These are phyloP conservation scores for Crithidia acanthocephali DNA, from an alignment of 208 protist species.

Conservation along the genomic window DNA sequence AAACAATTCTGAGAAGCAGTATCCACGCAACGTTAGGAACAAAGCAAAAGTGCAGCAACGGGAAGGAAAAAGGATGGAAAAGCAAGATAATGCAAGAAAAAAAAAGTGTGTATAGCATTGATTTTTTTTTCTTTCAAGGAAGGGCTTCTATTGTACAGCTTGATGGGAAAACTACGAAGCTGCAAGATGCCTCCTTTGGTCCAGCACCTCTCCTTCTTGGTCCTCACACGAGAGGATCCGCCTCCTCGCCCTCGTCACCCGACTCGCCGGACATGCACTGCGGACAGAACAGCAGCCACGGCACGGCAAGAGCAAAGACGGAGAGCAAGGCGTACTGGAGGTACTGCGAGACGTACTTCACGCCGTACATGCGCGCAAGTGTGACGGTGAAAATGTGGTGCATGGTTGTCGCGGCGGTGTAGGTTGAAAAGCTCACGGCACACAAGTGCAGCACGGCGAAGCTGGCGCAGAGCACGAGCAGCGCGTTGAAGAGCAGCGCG, in stretches of 20 bases:
- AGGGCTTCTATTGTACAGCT: no score
- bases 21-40: no score
- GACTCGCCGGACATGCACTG: constrained; percentile 7
- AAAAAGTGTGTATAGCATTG: neutral
- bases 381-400: constrained; percentile 56
- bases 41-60: no score
- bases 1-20: no score
- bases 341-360: constrained; percentile 54
- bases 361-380: constrained; percentile 46
- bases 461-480: constrained; percentile 87
- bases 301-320: constrained; percentile 29
- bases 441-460: constrained; percentile 92
- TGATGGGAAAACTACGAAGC: no score
- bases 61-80: no score
- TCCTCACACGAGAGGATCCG: constrained; percentile 22
- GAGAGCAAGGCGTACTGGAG: constrained; percentile 64
- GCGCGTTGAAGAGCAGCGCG: constrained; percentile 94
- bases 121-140: neutral
- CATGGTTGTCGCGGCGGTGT: constrained; percentile 65
- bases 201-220: no score
- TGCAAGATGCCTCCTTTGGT: no score
- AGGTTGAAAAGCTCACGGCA: constrained; percentile 81
- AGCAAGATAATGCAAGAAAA: neutral
- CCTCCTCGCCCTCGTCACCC: constrained; percentile 26
- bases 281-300: constrained; percentile 25